A percentile compares a stretch with the other conserved stretches of the same genome.
Evolutionary conservation across 2,329 filamentous ascomycete species (phyloP).

Genomic region (Claviceps maximensis): DNA sequence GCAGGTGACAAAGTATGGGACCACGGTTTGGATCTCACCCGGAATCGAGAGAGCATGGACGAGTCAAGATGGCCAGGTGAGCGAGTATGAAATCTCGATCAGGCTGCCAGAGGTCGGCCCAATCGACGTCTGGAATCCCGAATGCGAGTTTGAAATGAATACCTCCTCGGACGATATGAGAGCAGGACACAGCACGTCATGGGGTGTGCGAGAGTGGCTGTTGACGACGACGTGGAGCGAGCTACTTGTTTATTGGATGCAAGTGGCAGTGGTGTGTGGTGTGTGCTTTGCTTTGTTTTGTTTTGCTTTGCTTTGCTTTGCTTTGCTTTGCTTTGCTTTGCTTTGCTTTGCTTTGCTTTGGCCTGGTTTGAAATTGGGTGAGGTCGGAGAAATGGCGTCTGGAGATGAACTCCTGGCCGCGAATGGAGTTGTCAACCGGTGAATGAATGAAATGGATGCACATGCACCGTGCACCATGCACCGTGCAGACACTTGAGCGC

Average conservation of each 20-base stretch:
- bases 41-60: background rate
- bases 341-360: no score
- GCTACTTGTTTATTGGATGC: background rate
- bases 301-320: no score
- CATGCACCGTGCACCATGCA: no score
- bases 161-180: background rate
- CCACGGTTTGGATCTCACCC: background rate
- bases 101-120: background rate
- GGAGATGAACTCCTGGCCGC: background rate
- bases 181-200: background rate
- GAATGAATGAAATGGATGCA: no score
- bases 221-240: background rate
- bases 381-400: background rate
- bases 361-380: background rate
- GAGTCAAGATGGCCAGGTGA: background rate
- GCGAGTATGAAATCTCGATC: background rate
- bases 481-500: background rate
- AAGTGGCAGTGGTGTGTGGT: background rate
- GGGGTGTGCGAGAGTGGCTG: background rate
- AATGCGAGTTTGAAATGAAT: background rate
- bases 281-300: background rate
- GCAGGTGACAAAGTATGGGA: background rate
- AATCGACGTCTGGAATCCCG: background rate
- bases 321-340: no score
- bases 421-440: background rate